phyloP scores from a whole-genome alignment of 148 eudicot genomes.

The Nyssa sinensis region DNA sequence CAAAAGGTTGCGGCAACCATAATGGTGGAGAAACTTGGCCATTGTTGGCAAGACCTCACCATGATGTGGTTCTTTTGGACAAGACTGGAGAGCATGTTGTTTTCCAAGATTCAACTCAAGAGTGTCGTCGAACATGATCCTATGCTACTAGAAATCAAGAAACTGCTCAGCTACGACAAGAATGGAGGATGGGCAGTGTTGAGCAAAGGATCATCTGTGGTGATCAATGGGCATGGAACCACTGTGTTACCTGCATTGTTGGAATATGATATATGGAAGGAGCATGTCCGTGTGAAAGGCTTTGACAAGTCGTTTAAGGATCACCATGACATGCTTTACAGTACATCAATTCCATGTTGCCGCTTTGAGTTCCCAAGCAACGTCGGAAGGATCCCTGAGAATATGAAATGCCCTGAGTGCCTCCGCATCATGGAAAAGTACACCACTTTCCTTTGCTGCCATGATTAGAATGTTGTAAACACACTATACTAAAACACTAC shows the following conservation, averaged over 20 bases:
- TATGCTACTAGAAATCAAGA: slow-evolving; percentile 43
- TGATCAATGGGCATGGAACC: slow-evolving; percentile 34
- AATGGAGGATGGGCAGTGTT: slow-evolving; percentile 49
- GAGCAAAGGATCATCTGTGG: slow-evolving; percentile 37
- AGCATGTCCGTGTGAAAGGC: slow-evolving; percentile 17
- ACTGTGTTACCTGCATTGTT: slow-evolving; percentile 18
- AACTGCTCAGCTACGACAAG: slow-evolving; percentile 49
- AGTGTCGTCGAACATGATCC: slow-evolving; percentile 33
- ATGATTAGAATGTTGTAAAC: slow-evolving; percentile 17
- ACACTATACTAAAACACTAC: not conserved
- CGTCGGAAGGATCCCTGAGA: slow-evolving; percentile 33
- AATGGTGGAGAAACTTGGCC: slow-evolving; percentile 35
- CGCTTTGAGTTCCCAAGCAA: slow-evolving; percentile 37
- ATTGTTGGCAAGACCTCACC: slow-evolving; percentile 46
- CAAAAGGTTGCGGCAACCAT: slow-evolving; percentile 30
- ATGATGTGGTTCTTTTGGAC: slow-evolving; percentile 58
- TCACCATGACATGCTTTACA: slow-evolving; percentile 23
- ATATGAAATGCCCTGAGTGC: slow-evolving; percentile 55
- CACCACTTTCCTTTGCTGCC: slow-evolving; percentile 40
- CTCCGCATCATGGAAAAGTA: slow-evolving; percentile 36
- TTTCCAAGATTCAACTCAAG: slow-evolving; percentile 37
- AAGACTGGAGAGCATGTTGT: slow-evolving; percentile 45
- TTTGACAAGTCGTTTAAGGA: slow-evolving; percentile 22
- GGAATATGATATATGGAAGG: slow-evolving; percentile 40
- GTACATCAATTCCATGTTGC: slow-evolving; percentile 34